These are phyloP conservation scores for Cladophialophora chaetospira DNA, from an alignment of 2,329 filamentous ascomycete species.

Conservation along the genomic window DNA sequence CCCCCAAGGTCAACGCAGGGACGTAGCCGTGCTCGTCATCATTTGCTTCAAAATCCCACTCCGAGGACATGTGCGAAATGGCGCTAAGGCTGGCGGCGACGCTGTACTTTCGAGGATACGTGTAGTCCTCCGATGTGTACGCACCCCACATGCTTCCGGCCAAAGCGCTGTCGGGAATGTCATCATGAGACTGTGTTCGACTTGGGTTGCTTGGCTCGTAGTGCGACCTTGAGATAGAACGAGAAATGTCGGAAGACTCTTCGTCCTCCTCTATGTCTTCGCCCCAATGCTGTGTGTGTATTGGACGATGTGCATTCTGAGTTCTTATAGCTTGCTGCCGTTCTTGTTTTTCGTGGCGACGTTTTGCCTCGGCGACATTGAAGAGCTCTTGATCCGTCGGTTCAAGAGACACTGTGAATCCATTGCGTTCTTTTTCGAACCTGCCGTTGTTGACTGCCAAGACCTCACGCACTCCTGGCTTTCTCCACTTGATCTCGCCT, in stretches of 20 bases:
- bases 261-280: slow-evolving; percentile 57
- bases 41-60: slow-evolving; percentile 46
- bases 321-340: slow-evolving; percentile 57
- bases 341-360: slow-evolving; percentile 62
- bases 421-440: slow-evolving; percentile 72
- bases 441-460: slow-evolving; percentile 79
- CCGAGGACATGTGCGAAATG: slow-evolving; percentile 45
- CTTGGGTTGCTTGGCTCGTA: slow-evolving; percentile 22
- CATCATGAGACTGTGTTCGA: slow-evolving; percentile 25
- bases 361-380: slow-evolving; percentile 56
- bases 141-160: slow-evolving; percentile 78
- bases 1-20: slow-evolving; percentile 83
- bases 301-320: not conserved
- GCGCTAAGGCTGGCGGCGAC: slow-evolving; percentile 60
- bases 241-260: slow-evolving; percentile 38
- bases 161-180: slow-evolving; percentile 50
- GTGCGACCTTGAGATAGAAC: slow-evolving; percentile 32
- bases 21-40: slow-evolving; percentile 92
- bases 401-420: slow-evolving; percentile 68
- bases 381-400: slow-evolving; percentile 48
- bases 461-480: slow-evolving; percentile 80
- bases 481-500: slow-evolving; percentile 92
- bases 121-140: slow-evolving; percentile 61
- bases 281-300: slow-evolving; percentile 64
- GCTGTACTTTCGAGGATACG: slow-evolving; percentile 70